Conservation (phyloP, 768 basidiomycete species). For the Russula emetica region DNA sequence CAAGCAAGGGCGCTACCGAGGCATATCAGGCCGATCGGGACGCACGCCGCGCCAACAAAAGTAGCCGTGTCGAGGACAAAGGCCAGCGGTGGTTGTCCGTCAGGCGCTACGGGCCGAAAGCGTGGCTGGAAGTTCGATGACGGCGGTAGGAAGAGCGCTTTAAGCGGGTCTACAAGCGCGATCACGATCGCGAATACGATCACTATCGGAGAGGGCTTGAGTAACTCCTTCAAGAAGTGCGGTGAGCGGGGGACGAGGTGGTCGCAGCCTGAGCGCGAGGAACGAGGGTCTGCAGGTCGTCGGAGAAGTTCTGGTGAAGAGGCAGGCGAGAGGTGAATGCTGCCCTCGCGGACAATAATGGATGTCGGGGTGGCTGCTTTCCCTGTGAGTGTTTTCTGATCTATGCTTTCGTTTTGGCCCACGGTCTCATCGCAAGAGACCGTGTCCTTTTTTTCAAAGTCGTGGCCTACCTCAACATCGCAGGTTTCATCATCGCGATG, state of each 20-base stretch:
- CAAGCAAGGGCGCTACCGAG: conserved; percentile 62
- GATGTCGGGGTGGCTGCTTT: conserved; percentile 1
- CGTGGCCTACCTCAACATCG: background rate
- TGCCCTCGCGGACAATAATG: too few relatives aligned
- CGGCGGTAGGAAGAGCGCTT: conserved; percentile 54
- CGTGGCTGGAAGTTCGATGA: conserved; percentile 41
- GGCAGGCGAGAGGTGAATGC: too few relatives aligned
- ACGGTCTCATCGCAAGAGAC: background rate
- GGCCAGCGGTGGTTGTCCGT: conserved; percentile 62
- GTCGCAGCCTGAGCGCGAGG: background rate
- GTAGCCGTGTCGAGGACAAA: conserved; percentile 52
- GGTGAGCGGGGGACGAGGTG: background rate
- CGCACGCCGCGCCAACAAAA: conserved; percentile 59
- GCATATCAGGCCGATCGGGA: conserved; percentile 59
- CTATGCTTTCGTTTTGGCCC: background rate
- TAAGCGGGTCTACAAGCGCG: conserved; percentile 52
- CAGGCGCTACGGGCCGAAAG: conserved; percentile 43
- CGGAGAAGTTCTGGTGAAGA: background rate
- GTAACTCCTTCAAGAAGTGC: conserved; percentile 28
- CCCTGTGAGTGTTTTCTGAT: background rate
- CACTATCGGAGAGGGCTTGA: conserved; percentile 48
- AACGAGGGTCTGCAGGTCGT: background rate
- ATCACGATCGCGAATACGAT: conserved; percentile 54
- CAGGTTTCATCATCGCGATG: background rate
- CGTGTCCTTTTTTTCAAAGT: background rate